Percentiles rank a stretch among this genome's conserved stretches.
phyloP scores from a whole-genome alignment of 1,284 basidiomycete genomes.

The Trichosporon faecale region DNA sequence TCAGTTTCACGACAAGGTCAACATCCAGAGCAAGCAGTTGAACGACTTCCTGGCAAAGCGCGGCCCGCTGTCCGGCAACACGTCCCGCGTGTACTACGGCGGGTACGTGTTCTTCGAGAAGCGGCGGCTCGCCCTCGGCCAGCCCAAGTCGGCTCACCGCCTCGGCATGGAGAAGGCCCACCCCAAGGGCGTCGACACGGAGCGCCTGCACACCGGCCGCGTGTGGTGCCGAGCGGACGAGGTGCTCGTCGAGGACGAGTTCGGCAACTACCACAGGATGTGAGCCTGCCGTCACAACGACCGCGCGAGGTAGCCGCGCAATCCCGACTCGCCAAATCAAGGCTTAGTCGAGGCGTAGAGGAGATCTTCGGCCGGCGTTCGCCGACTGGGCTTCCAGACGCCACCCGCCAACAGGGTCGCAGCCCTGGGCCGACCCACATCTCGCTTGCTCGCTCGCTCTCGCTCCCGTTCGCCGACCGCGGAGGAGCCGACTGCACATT shows the following conservation, averaged over 20 bases:
- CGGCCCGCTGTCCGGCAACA: slow-evolving; percentile 7
- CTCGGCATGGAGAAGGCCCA: slow-evolving; percentile 14
- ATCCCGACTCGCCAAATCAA: not conserved
- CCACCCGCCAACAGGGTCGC: not conserved
- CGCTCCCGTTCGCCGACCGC: too few relatives aligned
- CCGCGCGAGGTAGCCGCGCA: not conserved
- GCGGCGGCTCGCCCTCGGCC: slow-evolving; percentile 4
- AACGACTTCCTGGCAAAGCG: slow-evolving; percentile 14
- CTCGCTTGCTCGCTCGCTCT: too few relatives aligned
- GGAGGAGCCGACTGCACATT: too few relatives aligned
- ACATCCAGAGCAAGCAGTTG: slow-evolving; percentile 18
- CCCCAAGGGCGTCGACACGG: not conserved
- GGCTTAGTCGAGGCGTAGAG: not conserved
- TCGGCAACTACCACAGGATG: not conserved
- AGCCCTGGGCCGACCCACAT: not conserved
- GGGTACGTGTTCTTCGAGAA: slow-evolving; percentile 18
- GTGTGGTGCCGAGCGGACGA: not conserved
- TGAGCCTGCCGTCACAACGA: not conserved
- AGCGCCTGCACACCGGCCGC: not conserved
- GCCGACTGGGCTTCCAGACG: not conserved
- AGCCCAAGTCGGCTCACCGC: slow-evolving; percentile 10
- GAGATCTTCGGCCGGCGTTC: not conserved
- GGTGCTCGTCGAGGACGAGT: not conserved
- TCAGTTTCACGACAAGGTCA: not conserved
- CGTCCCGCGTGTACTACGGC: slow-evolving; percentile 16